These are phyloP conservation scores for Diaporthe sp. DNA, from an alignment of 2,329 filamentous ascomycete species.

Conservation along the genomic window DNA sequence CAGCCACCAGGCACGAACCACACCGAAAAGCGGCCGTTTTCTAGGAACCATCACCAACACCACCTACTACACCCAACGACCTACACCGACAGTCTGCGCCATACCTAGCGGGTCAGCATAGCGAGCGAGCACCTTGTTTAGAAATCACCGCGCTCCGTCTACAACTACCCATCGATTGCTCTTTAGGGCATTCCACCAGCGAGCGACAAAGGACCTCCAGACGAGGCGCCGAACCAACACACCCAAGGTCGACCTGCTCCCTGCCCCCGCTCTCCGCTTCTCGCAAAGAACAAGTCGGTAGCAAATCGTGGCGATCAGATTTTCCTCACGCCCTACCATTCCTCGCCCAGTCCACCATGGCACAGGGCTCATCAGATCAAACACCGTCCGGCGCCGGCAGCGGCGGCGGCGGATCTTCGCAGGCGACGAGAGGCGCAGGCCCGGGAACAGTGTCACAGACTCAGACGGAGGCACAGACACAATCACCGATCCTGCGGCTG, in stretches of 20 bases:
- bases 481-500: slow-evolving; percentile 61
- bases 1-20: slow-evolving; percentile 12
- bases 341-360: not conserved
- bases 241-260: not conserved
- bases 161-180: not conserved
- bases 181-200: not conserved
- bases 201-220: not conserved
- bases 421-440: slow-evolving; percentile 19
- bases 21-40: not conserved
- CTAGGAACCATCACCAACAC: not conserved
- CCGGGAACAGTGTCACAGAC: slow-evolving; percentile 36
- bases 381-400: slow-evolving; percentile 32
- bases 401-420: not conserved
- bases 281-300: not conserved
- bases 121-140: not conserved
- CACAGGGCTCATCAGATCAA: slow-evolving; percentile 13
- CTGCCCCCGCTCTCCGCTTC: not conserved
- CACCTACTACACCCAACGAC: not conserved
- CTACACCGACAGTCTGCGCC: not conserved
- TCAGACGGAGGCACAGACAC: slow-evolving; percentile 43
- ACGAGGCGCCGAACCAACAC: not conserved
- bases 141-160: not conserved
- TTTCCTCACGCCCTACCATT: not conserved
- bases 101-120: not conserved
- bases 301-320: not conserved